Percentiles rank a stretch among this genome's conserved stretches.
phyloP scores from a whole-genome alignment of 2,329 filamentous ascomycete species.

The Cadophora gregata region DNA sequence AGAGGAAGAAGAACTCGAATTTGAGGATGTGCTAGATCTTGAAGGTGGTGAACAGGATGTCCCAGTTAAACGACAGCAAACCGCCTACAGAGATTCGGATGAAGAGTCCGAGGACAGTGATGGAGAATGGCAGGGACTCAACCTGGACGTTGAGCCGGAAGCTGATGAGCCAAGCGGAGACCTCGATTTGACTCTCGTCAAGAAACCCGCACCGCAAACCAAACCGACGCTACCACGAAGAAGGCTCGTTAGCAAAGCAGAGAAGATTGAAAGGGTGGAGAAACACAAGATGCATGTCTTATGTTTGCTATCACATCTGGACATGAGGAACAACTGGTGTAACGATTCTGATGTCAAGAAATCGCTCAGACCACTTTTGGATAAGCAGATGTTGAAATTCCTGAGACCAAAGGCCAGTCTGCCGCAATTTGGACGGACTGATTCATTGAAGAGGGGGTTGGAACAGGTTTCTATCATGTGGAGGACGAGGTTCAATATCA shows the following conservation, averaged over 20 bases:
- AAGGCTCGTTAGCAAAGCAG: constrained; percentile 59
- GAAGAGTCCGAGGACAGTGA: constrained; percentile 61
- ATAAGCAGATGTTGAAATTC: constrained; percentile 67
- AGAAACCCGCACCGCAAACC: constrained; percentile 30
- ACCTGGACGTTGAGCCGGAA: constrained; percentile 45
- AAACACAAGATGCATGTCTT: constrained; percentile 88
- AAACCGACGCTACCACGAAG: constrained; percentile 37
- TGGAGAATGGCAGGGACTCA: constrained; percentile 68
- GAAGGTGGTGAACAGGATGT: constrained; percentile 31
- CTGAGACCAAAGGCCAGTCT: constrained; percentile 72
- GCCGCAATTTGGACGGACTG: constrained; percentile 76
- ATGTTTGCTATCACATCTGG: constrained; percentile 79
- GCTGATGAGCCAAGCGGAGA: constrained; percentile 39
- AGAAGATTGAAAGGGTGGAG: constrained; percentile 65
- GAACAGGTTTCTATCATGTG: constrained; percentile 71
- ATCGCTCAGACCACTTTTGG: constrained; percentile 67
- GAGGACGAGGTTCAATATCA: constrained; percentile 72
- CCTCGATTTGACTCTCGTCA: constrained; percentile 45
- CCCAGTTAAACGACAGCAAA: constrained; percentile 41
- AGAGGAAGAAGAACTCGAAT: constrained; percentile 40
- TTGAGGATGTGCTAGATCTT: constrained; percentile 42
- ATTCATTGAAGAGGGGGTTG: constrained; percentile 81
- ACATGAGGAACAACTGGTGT: constrained; percentile 86
- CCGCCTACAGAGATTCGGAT: constrained; percentile 55
- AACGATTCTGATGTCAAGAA: constrained; percentile 75